Evolutionary conservation across 2,329 filamentous ascomycete species (phyloP), one percentile per base, ranked within the genome.

Genomic region (Phoma sp.): DNA sequence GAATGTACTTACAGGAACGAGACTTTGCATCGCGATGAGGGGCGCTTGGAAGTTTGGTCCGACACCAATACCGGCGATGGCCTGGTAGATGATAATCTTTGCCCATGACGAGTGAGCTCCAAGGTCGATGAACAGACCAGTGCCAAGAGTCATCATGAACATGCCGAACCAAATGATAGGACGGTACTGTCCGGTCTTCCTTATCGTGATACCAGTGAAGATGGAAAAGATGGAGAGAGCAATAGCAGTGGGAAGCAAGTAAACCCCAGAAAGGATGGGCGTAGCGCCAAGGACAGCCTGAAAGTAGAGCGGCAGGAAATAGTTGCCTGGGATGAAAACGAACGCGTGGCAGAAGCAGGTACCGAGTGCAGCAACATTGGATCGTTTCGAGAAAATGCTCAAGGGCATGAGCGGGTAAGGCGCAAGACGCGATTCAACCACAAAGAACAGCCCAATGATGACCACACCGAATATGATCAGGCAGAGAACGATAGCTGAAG

Each of bases 251-350:
- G 91, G 88, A 13, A 95, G 80, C 15, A 92, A 74, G 68, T 91
- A 91, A 43, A 93, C 85, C 44, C 91, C 91, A 1, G 87, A 90
- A 27, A 89, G 77, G 32, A 93, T 83, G 0, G 91, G 88, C 0
- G 83, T 81, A 2, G 85, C 85, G 44, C 88, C 83, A 38, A 91
- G 81, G 46, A 90, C 86, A 46, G 88, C 84, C 76, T 96, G 91
- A 76, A 92, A 94, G 79, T 96, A 96, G 2, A 96, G 82, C 0
- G 91, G 91, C 4, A 96, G 81, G 77, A 90, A 96, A 80, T 94
- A 96, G 58, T 84, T 86, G 27, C 85, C 86, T 0, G 88, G 85
- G 68, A 94, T 92, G 79, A 94, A 94, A 61, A 89, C 86, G 63
- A 88, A 84, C 39, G 88, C 88, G 72, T 96, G 91, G 58, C 85